Percentiles rank a stretch among this genome's conserved stretches.
These are phyloP conservation scores for Neoscytalidium dimidiatum DNA, from an alignment of 2,329 filamentous ascomycete species.

Conservation along the genomic window DNA sequence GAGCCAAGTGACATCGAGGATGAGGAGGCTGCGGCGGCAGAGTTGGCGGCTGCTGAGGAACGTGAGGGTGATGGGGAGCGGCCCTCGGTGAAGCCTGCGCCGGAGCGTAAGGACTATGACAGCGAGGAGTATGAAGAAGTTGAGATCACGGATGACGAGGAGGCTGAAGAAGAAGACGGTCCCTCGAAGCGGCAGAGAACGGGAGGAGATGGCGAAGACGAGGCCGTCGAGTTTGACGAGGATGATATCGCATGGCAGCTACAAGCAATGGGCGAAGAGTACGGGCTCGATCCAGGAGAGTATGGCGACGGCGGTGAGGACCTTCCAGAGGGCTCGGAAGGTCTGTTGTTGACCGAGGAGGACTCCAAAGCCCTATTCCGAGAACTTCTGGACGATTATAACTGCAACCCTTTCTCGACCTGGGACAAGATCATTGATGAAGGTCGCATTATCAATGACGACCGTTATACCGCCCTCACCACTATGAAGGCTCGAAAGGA, in stretches of 20 bases:
- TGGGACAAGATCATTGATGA: conserved; percentile 91
- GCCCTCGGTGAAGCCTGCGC: conserved; percentile 30
- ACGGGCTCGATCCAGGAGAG: conserved; percentile 74
- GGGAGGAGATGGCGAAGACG: conserved; percentile 47
- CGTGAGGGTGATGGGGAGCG: conserved; percentile 27
- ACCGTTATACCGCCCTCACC: conserved; percentile 78
- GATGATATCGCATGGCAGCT: conserved; percentile 94
- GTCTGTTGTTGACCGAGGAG: conserved; percentile 68
- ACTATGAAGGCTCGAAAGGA: conserved; percentile 82
- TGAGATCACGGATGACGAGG: conserved; percentile 66
- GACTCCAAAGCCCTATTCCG: conserved; percentile 80
- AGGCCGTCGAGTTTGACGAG: conserved; percentile 79
- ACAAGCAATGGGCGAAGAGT: conserved; percentile 84
- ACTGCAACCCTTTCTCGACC: conserved; percentile 81
- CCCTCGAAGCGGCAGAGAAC: conserved; percentile 53
- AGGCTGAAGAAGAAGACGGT: conserved; percentile 49
- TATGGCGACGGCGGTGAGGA: conserved; percentile 69
- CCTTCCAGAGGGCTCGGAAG: conserved; percentile 73
- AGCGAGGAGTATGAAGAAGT: conserved; percentile 78
- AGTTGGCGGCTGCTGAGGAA: conserved; percentile 23
- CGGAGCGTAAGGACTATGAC: conserved; percentile 46
- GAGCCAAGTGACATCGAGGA: conserved; percentile 39
- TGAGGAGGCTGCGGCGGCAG: conserved; percentile 34
- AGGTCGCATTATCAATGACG: conserved; percentile 78
- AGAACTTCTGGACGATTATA: conserved; percentile 79